Evolutionary conservation across 306 rosid genomes (phyloP), one percentile per base, ranked within the genome.

Genomic region (Sindora glabra): DNA sequence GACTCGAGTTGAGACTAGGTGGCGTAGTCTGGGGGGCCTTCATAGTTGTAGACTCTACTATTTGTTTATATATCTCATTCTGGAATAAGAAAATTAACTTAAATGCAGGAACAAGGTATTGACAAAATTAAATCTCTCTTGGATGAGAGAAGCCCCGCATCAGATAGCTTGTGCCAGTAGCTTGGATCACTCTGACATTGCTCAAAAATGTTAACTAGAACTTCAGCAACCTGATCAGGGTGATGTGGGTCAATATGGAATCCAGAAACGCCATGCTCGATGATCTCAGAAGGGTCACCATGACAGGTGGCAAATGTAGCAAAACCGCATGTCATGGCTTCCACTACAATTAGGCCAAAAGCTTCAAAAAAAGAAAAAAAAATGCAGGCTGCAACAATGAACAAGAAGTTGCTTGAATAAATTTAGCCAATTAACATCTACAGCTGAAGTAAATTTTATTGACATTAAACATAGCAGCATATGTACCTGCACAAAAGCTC

Each of bases 401-500:
- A 39, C 55, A 63, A 38, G 25, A 50, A 53, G 33, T 23, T 17
- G 38, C 5, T 53, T 42, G 15, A 33, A 17, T 17, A 45, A 18
- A 19, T n/a, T 54, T 26, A 2, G 21, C 26, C 26, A 50, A 24
- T 33, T 3, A 59, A 39, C 33, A 29, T 45, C 4, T 15, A 39
- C 10, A 39, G 19, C 32, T 19, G 38, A 9, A 61, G 10, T 2
- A 1, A 30, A 61, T 23, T 14, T 29, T 21, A 22, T 71, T 30
- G 37, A 37, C 27, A 5, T 51, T 29, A 29, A n/a, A 52, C 53
- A 22, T 12, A 40, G 18, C n/a, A 29, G n/a, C n/a, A n/a, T n/a
- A n/a, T n/a, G n/a, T 71, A 79, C 95, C 92, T 87, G 95, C 33
- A 82, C 87, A 73, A 84, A 87, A 62, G 72, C 89, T 67, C 95